A percentile compares a stretch with the other conserved stretches of the same genome.
phyloP scores from a whole-genome alignment of 345 rosid genomes.

The Aquilaria yunnanensis region DNA sequence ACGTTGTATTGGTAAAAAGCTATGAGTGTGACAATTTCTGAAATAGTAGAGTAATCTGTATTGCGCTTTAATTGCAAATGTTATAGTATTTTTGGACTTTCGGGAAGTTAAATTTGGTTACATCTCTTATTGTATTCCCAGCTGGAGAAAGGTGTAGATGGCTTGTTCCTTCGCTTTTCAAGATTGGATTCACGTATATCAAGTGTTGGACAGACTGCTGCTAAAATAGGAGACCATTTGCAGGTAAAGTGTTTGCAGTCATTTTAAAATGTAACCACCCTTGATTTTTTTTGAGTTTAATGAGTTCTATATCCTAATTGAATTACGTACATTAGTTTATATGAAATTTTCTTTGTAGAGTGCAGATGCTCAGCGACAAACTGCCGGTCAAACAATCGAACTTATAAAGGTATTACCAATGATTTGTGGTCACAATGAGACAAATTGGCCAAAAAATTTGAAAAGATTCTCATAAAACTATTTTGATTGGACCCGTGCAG shows the following conservation, averaged over 20 bases:
- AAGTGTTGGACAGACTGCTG: constrained; percentile 96
- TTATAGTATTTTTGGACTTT: not conserved
- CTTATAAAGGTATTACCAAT: constrained; percentile 71
- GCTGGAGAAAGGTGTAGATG: constrained; percentile 87
- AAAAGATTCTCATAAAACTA: no score
- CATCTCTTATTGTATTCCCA: constrained; percentile 15
- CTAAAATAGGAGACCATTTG: constrained; percentile 94
- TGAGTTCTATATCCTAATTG: not conserved
- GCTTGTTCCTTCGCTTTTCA: constrained; percentile 76
- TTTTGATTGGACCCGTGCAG: constrained; percentile 35
- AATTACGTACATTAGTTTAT: constrained; percentile 7
- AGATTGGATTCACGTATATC: constrained; percentile 83
- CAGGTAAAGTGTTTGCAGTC: constrained; percentile 40
- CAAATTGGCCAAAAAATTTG: not conserved
- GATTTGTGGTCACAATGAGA: not conserved
- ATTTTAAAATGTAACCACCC: not conserved
- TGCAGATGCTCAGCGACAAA: constrained; percentile 96
- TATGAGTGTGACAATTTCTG: no score
- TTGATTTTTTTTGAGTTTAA: not conserved
- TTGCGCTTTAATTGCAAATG: not conserved
- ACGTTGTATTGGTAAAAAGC: no score
- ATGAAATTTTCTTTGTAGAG: constrained; percentile 46
- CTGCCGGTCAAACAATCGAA: constrained; percentile 90
- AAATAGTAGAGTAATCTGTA: not conserved
- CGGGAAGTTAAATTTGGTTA: no score